Conservation (phyloP, 2,329 filamentous ascomycete genomes). For the Colletotrichum sp. region DNA sequence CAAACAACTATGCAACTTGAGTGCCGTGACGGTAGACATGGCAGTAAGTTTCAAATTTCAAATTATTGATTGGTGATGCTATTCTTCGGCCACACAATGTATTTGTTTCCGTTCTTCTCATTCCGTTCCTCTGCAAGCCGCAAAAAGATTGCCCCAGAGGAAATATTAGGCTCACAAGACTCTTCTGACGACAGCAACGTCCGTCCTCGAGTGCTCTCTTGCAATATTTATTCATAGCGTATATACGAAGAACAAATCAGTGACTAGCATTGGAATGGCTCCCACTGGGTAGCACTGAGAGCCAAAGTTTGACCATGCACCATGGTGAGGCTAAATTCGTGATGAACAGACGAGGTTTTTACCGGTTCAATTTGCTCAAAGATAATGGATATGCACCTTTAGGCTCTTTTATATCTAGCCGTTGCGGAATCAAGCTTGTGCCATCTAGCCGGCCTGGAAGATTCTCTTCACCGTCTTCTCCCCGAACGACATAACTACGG, state of each 20-base stretch:
- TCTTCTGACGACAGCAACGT: fast-evolving
- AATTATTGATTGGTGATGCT: background rate
- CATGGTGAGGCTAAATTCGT: background rate
- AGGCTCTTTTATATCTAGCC: background rate
- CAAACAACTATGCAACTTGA: no score
- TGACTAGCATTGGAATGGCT: fast-evolving
- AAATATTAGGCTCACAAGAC: fast-evolving
- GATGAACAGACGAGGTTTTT: background rate
- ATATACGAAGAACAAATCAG: background rate
- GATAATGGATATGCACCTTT: background rate
- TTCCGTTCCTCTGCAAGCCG: background rate
- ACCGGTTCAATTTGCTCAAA: background rate
- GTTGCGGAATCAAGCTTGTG: background rate
- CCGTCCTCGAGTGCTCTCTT: background rate
- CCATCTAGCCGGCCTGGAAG: background rate
- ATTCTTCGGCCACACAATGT: no score
- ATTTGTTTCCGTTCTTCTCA: no score
- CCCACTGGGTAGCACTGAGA: fast-evolving
- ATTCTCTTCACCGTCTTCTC: background rate
- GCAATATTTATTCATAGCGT: background rate
- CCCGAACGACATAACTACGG: background rate
- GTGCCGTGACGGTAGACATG: background rate
- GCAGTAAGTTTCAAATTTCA: background rate
- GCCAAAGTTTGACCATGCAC: background rate
- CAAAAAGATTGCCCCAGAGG: no score